Conservation (phyloP, 495 filamentous ascomycete species). For the Neurospora pannonica region DNA sequence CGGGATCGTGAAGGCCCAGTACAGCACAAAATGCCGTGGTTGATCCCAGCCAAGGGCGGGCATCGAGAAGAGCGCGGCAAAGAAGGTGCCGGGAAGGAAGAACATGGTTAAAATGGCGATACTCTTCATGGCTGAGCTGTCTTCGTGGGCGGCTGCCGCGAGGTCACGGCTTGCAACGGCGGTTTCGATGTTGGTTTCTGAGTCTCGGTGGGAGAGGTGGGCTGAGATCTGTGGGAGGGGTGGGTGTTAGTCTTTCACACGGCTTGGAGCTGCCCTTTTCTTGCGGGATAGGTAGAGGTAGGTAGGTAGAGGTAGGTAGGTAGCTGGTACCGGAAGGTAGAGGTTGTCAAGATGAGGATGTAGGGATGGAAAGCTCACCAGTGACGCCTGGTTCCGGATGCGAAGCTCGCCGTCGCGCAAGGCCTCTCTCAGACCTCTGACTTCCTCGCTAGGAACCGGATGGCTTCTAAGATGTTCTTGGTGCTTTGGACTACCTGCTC, state of each 20-base stretch:
- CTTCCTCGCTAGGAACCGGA: background rate
- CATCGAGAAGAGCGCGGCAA: slow-evolving; percentile 25
- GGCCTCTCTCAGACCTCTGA: background rate
- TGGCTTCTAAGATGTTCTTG: background rate
- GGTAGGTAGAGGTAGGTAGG: too few relatives aligned
- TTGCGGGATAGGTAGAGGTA: too few relatives aligned
- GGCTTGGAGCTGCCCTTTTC: too few relatives aligned
- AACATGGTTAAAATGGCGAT: slow-evolving; percentile 46
- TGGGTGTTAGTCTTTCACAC: too few relatives aligned
- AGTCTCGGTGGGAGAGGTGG: background rate
- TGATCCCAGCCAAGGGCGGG: background rate
- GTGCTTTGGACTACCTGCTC: background rate
- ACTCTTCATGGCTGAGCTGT: slow-evolving; percentile 43
- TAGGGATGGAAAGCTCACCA: background rate
- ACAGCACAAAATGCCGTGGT: background rate
- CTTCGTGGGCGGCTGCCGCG: slow-evolving; percentile 31
- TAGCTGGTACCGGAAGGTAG: too few relatives aligned
- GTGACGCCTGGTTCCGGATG: background rate
- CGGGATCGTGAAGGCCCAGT: background rate
- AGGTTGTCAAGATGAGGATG: background rate
- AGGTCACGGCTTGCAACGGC: slow-evolving; percentile 25
- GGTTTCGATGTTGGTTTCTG: background rate
- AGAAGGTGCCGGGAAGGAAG: slow-evolving; percentile 44
- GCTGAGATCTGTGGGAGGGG: background rate
- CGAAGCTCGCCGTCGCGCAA: background rate